phyloP scores from a whole-genome alignment of 139 green algal genomes.

The Chlorella sp. region DNA sequence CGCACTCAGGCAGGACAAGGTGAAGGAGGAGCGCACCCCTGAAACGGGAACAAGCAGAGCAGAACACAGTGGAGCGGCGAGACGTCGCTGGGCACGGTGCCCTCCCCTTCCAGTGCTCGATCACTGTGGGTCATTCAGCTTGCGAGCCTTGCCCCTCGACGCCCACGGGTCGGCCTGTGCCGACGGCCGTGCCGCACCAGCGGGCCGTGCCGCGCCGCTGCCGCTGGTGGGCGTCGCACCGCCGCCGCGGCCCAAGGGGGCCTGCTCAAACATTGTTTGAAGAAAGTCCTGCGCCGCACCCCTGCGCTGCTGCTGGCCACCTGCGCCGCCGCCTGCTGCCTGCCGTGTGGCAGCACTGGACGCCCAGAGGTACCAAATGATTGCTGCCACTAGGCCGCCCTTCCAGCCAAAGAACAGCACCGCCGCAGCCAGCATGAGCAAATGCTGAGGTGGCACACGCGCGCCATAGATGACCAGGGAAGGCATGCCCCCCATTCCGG shows the following conservation, averaged over 20 bases:
- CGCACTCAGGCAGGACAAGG: neutral
- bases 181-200: neutral
- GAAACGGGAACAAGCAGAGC: neutral
- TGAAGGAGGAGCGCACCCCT: neutral
- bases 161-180: neutral
- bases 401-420: conserved; percentile 2
- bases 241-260: neutral
- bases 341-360: neutral
- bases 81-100: neutral
- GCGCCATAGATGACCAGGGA: neutral
- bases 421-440: neutral
- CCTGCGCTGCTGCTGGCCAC: neutral
- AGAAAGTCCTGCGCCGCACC: neutral
- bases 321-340: neutral
- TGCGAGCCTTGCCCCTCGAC: neutral
- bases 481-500: neutral
- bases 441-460: neutral
- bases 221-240: neutral
- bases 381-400: neutral
- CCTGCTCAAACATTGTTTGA: neutral
- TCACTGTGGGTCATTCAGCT: neutral
- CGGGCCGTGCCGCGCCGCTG: neutral
- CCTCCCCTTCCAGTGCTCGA: neutral
- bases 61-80: neutral
- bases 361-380: neutral